Evolutionary conservation across 1,284 basidiomycete genomes (phyloP).

Genomic region (Ceratobasidium theobromae): DNA sequence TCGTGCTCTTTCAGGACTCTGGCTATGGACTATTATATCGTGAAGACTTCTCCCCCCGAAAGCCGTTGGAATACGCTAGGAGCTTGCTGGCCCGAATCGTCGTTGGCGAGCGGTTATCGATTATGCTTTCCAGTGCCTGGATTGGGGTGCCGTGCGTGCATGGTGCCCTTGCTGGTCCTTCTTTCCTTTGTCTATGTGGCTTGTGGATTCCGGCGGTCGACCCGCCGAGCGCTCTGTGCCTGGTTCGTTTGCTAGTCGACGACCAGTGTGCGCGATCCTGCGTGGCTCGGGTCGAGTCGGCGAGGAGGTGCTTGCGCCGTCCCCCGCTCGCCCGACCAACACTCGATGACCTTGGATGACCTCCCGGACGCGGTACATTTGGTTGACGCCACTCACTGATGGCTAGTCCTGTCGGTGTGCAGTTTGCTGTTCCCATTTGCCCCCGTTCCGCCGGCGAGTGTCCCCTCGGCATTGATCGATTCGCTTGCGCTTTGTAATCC

Average conservation of each 20-base stretch:
- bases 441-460: too few species aligned
- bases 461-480: too few species aligned
- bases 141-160: constrained; percentile 17
- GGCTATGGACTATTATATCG: constrained; percentile 7
- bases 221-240: constrained; percentile 6
- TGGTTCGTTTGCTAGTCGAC: constrained; percentile 19
- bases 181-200: constrained; percentile 9
- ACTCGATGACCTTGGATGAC: not conserved
- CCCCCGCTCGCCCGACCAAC: not conserved
- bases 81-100: not conserved
- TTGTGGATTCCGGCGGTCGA: constrained; percentile 13
- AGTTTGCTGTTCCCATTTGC: constrained; percentile 24
- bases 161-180: constrained; percentile 9
- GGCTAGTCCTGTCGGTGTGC: constrained; percentile 20
- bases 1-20: constrained; percentile 4
- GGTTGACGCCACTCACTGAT: constrained; percentile 25
- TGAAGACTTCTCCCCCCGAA: constrained; percentile 18
- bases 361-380: not conserved
- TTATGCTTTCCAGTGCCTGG: not conserved
- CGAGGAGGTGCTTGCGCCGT: constrained; percentile 21
- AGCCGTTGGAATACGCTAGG: not conserved
- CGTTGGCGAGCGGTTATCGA: not conserved
- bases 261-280: not conserved
- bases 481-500: not conserved
- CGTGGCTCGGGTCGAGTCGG: constrained; percentile 3